Evolutionary conservation across 1,139 yeast species (phyloP).

Genomic region (Nadsonia commutata): DNA sequence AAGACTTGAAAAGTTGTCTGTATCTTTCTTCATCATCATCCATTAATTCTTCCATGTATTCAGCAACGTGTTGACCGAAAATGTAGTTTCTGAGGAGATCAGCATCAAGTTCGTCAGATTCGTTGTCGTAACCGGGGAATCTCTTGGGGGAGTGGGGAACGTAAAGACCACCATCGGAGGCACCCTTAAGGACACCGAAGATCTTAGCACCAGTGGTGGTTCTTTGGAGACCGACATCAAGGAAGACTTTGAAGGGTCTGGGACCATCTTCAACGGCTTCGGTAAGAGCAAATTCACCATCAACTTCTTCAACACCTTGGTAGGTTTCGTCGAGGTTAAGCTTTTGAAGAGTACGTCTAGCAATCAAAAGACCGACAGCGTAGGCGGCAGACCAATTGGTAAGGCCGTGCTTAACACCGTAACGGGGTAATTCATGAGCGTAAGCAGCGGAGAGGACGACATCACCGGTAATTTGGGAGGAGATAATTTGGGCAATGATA

Average conservation of each 20-base stretch:
- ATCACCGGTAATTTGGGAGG: constrained; percentile 97
- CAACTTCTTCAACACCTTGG: constrained; percentile 97
- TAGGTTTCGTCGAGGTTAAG: constrained; percentile 97
- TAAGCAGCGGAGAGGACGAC: constrained; percentile 94
- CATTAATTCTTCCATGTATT: constrained; percentile 99
- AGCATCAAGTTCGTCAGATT: constrained; percentile 94
- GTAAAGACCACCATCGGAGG: constrained; percentile 99
- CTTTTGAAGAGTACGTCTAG: constrained; percentile 98
- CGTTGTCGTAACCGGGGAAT: constrained; percentile 99
- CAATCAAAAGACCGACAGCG: constrained; percentile 96
- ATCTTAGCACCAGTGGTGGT: constrained; percentile 99
- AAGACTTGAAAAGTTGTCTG: constrained; percentile 90
- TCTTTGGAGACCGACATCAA: constrained; percentile 99
- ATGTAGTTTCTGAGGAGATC: constrained; percentile 97
- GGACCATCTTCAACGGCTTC: constrained; percentile 99
- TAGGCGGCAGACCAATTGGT: constrained; percentile 99
- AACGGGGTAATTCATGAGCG: constrained; percentile 96
- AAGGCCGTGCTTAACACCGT: constrained; percentile 97
- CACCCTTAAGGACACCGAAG: constrained; percentile 99
- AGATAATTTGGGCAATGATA: constrained; percentile 93
- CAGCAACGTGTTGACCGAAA: constrained; percentile 99
- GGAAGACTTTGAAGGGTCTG: constrained; percentile 99
- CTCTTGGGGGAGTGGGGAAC: constrained; percentile 99
- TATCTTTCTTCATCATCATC: constrained; percentile 99
- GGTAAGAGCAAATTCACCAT: constrained; percentile 96